These are phyloP conservation scores for Mycena citricolor DNA, from an alignment of 1,284 basidiomycete species.

Conservation along the genomic window DNA sequence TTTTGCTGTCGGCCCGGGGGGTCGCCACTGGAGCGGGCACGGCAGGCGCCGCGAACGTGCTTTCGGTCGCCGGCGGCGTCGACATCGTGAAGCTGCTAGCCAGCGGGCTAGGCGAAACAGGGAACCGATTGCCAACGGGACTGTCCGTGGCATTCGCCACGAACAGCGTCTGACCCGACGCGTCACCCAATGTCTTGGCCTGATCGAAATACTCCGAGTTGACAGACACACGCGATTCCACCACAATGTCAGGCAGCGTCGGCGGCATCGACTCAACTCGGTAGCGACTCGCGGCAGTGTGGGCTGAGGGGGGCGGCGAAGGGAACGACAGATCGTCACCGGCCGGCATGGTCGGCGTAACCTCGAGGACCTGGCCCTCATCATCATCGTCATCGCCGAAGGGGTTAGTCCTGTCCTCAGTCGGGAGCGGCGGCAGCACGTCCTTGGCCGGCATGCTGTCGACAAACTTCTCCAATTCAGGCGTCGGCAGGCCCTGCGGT, in stretches of 20 bases:
- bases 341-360: conserved; percentile 9
- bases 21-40: conserved; percentile 13
- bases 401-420: conserved; percentile 12
- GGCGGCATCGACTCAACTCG: conserved; percentile 53
- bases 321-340: conserved; percentile 36
- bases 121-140: conserved; percentile 29
- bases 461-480: conserved; percentile 32
- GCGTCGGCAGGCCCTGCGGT: conserved; percentile 38
- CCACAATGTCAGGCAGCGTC: conserved; percentile 50
- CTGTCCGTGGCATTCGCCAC: conserved; percentile 20
- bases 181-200: conserved; percentile 15
- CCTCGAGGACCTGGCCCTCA: neutral
- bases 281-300: conserved; percentile 32
- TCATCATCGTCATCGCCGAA: conserved; percentile 14
- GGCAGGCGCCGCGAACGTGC: conserved; percentile 15
- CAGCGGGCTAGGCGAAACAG: conserved; percentile 37
- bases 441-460: conserved; percentile 21
- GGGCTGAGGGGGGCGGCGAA: conserved; percentile 41
- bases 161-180: conserved; percentile 16
- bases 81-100: conserved; percentile 32
- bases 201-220: conserved; percentile 34
- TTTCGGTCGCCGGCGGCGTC: conserved; percentile 12
- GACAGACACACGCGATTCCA: conserved; percentile 40
- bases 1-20: conserved; percentile 25
- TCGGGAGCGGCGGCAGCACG: conserved; percentile 28